Conservation (phyloP, 1,284 basidiomycete species). For the Singerocomus inundabilis region DNA sequence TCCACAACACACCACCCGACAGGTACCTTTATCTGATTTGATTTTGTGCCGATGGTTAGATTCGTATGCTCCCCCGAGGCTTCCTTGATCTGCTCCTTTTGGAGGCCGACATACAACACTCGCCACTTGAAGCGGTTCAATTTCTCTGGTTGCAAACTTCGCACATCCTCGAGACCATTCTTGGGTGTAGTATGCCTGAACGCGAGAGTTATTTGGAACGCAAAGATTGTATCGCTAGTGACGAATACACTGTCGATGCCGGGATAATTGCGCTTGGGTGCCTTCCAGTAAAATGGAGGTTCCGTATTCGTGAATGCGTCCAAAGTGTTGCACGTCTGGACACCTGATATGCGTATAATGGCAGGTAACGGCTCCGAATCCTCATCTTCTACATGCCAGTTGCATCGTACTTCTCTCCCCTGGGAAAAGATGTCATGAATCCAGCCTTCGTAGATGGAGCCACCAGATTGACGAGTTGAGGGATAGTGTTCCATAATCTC, state of each 20-base stretch:
- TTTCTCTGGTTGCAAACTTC: too few relatives aligned
- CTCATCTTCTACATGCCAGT: background rate
- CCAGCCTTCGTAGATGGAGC: constrained; percentile 1
- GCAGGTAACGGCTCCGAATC: background rate
- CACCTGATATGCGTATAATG: background rate
- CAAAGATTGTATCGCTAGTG: background rate
- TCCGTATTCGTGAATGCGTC: background rate
- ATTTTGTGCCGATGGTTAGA: too few relatives aligned
- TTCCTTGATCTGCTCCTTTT: too few relatives aligned
- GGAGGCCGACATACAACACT: too few relatives aligned
- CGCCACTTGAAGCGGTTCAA: too few relatives aligned
- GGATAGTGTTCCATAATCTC: background rate
- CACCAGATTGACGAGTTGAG: background rate
- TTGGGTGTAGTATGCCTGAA: too few relatives aligned
- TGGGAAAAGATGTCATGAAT: background rate
- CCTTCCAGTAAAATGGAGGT: constrained; percentile 1
- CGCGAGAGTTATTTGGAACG: background rate
- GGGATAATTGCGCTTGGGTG: background rate
- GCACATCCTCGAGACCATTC: too few relatives aligned
- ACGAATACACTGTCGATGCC: background rate
- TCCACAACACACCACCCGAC: too few relatives aligned
- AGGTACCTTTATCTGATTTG: too few relatives aligned
- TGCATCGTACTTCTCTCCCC: background rate
- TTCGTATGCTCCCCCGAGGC: too few relatives aligned
- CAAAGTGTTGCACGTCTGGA: too few relatives aligned